Conservation (phyloP, 352 stramenopile genomes). For the Phytopythium boreale region DNA sequence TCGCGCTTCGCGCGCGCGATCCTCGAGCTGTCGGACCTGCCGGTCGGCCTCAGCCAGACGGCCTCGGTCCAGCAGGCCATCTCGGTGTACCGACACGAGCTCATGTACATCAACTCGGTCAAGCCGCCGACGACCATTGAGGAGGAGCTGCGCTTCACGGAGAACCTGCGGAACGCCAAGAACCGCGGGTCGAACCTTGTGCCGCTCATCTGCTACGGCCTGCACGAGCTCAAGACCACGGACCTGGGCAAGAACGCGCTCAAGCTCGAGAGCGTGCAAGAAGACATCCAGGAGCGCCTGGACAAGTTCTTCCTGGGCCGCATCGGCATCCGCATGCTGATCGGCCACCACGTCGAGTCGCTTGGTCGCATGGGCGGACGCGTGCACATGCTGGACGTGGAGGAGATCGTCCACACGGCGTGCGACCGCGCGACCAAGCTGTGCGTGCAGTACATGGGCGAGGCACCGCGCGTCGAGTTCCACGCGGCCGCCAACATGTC, state of each 20-base stretch:
- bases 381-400: conserved; percentile 69
- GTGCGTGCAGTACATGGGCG: conserved; percentile 54
- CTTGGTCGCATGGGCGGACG: conserved; percentile 54
- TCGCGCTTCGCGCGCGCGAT: conserved; percentile 73
- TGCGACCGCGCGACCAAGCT: conserved; percentile 49
- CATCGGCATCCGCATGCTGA: conserved; percentile 99
- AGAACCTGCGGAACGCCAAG: conserved; percentile 52
- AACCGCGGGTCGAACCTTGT: conserved; percentile 63
- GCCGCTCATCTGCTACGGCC: conserved; percentile 71
- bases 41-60: conserved; percentile 61
- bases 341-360: conserved; percentile 89
- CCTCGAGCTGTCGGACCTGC: conserved; percentile 71
- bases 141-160: conserved; percentile 66
- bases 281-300: conserved; percentile 80
- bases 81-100: conserved; percentile 54
- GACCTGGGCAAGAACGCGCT: conserved; percentile 62
- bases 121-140: conserved; percentile 42
- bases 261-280: conserved; percentile 57
- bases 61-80: conserved; percentile 59
- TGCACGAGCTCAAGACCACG: conserved; percentile 64
- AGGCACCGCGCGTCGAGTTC: conserved; percentile 59
- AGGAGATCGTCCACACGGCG: conserved; percentile 59
- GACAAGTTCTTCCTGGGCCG: conserved; percentile 98
- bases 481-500: conserved; percentile 37
- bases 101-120: conserved; percentile 42